Base-by-base conservation (phyloP, 805 yeast species). In the Sungouiella thailandica region DNA sequence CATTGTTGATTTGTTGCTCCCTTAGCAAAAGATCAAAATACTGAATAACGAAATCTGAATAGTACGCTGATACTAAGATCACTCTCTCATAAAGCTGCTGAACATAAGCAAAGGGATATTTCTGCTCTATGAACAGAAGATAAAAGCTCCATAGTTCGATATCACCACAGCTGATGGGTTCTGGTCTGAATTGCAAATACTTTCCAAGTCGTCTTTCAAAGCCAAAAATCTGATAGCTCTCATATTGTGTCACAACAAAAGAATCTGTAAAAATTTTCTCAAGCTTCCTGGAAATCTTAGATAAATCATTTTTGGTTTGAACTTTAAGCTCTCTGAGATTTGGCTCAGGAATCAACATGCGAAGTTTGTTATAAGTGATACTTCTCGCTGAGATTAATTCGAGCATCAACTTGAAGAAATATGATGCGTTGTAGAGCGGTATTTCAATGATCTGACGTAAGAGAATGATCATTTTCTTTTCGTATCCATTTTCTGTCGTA, bases 101-200 rank as follows among this genome's bases (percentile, higher is more conserved):
- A 5, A 59, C 41, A 13, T 44, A 50, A 0, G 17, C 22, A 6
- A 17, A 28, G 12, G 49, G 58, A 15, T 55, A 46, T 32, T 46
- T 32, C 35, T 55, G 46, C 43, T 81, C 86, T 23, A 76, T 57
- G 36, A 65, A 74, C 41, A 69, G 70, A 23, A 83, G 46, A 52
- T 81, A 86, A 18, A 62, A 53, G 34, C 68, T 73, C 78, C 95
- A 82, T 8, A 59, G 62, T 13, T 68, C 71, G 14, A 80, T 48
- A 43, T 82, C 83, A 31, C 73, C 69, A 15, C 48, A 50, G 3
- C 64, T 50, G 8, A 61, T 36, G 6, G 50, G 39, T 10, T 55
- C 48, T 1, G 17, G 2, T 15, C 25, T 22, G 19, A n/a, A 29
- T 6, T 66, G 68, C 15, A 29, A 18, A 14, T 28, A 23, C 12